Base-by-base conservation (phyloP, 345 rosid genomes). In the Hibiscus syriacus region DNA sequence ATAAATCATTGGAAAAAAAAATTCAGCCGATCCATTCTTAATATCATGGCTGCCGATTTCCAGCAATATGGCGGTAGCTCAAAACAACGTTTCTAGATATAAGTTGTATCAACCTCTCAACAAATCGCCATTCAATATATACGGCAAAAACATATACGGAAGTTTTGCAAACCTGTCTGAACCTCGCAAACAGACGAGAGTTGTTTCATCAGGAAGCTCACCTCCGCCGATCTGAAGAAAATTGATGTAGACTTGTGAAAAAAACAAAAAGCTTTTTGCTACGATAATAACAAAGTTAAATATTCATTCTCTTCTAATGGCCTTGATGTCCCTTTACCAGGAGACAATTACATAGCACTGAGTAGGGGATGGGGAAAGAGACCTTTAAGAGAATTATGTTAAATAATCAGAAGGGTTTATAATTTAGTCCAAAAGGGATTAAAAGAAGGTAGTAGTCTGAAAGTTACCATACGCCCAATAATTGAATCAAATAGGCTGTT, bases 151-250 rank as follows among this genome's bases (percentile, higher is more conserved):
- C 3, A 20, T 29, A 63, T n/a, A 19, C 8, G 12, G 26, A 54
- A 26, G 63, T 1, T 46, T 67, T 52, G 48, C 86, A 72, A 72
- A 93, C 99, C 95, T 93, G 84, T 94, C 96, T 64, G 99, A 85
- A 79, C 95, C 97, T 77, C 96, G 96, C 66, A 85, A 83, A 72
- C 98, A 93, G 8, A 83, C 43, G 17, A 90, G 87, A 30, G 80
- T 87, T 46, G 97, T 90, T 75, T 93, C 96, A 75, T 90, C 96
- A 34, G 95, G 96, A 72, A 75, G 73, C 73, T 90, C 87, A 60
- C 99, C 97, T 29, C 92, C 96, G 69, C 97, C 96, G 68, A 91
- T 77, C 97, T 94, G 82, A 73, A 74, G 71, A 81, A 70, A 70
- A 68, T 74, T 69, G 63, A 60, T 48, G 79, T 58, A 76, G 53